Base-by-base conservation (phyloP, 78 protist genomes). In the Salpingoeca rosetta region DNA sequence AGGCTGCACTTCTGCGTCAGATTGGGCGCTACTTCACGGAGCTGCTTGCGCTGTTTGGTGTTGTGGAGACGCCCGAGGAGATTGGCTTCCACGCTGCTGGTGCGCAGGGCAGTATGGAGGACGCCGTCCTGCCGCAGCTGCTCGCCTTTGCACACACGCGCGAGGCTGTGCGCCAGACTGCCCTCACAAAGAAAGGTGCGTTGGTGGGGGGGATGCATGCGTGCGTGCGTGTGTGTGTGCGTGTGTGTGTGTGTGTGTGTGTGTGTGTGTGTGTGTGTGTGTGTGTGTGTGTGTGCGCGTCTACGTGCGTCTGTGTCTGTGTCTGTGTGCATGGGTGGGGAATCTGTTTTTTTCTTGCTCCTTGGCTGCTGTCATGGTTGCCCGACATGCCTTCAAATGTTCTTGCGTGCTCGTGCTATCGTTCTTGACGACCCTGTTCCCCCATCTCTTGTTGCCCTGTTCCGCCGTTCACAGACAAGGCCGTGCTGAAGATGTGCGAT, bases 401-500 rank as follows among this genome's bases (percentile, higher is more conserved):
- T 11, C 22, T 56, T 22, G 22, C 72, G 11, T 56, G 11, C n/a
- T 56, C 22, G 11, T 56, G 11, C 28, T 73, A 17, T 39, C 43
- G 22, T 11, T 76, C 27, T 12, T 35, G 7, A 10, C 2, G 10
- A 3, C 2, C 77, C 28, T 73, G 26, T 73, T 73, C 26, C 22
- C 36, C 24, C 81, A 73, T 7, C 38, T 3, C 12, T 73, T 73
- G 12, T 26, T 24, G 7, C 24, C 31, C 35, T 42, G 22, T 44
- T 42, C 3, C 24, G 7, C 25, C 42, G 3, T 80, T 44, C 35
- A 44, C 44, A 38, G 44, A 3, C 84, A 2, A 24, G 81, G 74
- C 25, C 3, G n/a, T 94, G 22, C 82, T 94, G 42, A 22, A 57
- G 25, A 35, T 65, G 45, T 92, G 92, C 78, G 97, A 92, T 45